These are phyloP conservation scores for Thinopyrum elongatum DNA, from an alignment of 176 grass and related monocot genomes.

Conservation along the genomic window DNA sequence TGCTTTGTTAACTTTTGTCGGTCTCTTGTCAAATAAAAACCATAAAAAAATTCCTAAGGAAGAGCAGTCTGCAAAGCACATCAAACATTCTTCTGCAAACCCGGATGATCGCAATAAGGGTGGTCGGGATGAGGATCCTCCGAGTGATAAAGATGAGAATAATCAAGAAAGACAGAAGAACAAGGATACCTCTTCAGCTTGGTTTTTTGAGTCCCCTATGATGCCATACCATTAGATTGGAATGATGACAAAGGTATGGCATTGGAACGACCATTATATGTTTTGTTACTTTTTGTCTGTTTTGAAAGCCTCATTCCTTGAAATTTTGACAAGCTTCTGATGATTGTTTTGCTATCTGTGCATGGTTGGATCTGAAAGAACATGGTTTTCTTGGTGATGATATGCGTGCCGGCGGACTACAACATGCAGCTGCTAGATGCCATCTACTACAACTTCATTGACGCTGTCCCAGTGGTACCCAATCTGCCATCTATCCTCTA, in stretches of 20 bases:
- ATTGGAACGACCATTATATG: no score
- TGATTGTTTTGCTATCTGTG: not conserved
- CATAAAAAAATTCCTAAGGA: not conserved
- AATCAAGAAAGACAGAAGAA: not conserved
- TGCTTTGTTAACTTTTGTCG: not conserved
- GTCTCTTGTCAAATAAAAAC: not conserved
- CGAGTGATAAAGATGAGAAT: not conserved
- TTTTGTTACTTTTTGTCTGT: no score
- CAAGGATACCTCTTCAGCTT: not conserved
- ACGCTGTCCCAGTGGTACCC: conserved; percentile 67
- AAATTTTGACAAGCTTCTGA: no score
- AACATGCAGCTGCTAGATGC: conserved; percentile 77
- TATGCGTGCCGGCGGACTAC: conserved; percentile 76
- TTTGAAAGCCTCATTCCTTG: no score
- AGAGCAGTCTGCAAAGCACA: not conserved
- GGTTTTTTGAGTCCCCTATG: not conserved
- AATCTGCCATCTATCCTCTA: no score
- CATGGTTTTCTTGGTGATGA: conserved; percentile 76
- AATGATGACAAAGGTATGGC: no score
- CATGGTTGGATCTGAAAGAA: conserved; percentile 41
- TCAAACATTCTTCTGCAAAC: not conserved
- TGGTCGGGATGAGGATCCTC: not conserved
- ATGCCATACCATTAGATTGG: not conserved
- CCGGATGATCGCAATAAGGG: not conserved
- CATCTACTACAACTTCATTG: conserved; percentile 92